A percentile compares a stretch with the other conserved stretches of the same genome.
Evolutionary conservation across 306 rosid species (phyloP).

Genomic region (Castanopsis chinensis): DNA sequence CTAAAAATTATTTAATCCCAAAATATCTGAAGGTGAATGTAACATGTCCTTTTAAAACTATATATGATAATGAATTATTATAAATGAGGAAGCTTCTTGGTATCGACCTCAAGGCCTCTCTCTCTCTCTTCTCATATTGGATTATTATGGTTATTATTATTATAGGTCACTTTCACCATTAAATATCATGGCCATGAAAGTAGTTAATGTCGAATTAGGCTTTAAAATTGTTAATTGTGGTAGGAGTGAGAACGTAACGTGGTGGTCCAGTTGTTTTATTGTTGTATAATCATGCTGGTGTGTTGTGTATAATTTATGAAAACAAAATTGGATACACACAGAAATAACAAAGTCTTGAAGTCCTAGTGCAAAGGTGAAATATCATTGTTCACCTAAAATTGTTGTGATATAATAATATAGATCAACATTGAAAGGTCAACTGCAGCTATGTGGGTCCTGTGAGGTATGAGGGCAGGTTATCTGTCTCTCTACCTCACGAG

Average conservation of each 20-base stretch:
- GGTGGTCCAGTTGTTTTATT: not conserved
- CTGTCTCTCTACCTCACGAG: not conserved
- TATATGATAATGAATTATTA: not conserved
- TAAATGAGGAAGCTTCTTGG: not conserved
- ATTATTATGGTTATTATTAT: not conserved
- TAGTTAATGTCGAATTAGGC: no score
- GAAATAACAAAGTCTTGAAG: not conserved
- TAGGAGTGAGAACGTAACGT: not conserved
- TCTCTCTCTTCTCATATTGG: no score
- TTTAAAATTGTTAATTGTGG: not conserved
- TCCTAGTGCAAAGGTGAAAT: not conserved
- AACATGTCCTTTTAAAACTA: not conserved
- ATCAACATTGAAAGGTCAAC: conserved; percentile 6
- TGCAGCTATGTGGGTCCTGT: not conserved
- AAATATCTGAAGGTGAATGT: not conserved
- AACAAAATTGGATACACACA: conserved; percentile 5
- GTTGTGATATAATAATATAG: not conserved
- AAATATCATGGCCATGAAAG: no score
- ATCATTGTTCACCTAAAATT: conserved; percentile 14
- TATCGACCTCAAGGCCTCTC: not conserved
- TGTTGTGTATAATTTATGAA: not conserved
- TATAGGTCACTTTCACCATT: not conserved
- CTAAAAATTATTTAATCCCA: no score
- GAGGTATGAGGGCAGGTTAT: not conserved
- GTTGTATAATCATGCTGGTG: not conserved